Percentiles rank a stretch among this genome's conserved stretches.
Conservation (phyloP, 768 basidiomycete species). For the Leccinum longicurvipes region DNA sequence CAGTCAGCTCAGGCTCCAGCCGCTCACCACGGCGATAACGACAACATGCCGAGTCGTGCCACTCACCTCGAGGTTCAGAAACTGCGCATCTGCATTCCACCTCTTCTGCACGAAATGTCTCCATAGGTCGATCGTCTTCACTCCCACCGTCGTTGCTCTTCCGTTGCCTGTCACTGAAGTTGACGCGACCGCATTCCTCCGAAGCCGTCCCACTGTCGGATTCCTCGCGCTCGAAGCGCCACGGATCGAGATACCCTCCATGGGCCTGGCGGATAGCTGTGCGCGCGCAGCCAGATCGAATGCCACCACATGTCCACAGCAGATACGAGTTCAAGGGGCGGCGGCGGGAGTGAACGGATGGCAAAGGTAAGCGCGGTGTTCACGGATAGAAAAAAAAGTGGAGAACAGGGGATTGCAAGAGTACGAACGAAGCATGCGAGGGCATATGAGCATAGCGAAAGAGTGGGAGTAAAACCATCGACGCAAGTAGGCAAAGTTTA, state of each 20-base stretch:
- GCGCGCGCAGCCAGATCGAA: constrained; percentile 42
- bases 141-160: constrained; percentile 20
- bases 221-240: constrained; percentile 53
- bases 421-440: constrained; percentile 7
- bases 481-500: constrained; percentile 14
- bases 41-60: neutral
- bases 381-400: constrained; percentile 8
- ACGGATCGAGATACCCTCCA: constrained; percentile 60
- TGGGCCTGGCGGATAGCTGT: constrained; percentile 32
- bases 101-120: constrained; percentile 68
- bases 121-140: constrained; percentile 64
- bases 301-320: constrained; percentile 17
- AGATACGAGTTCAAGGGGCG: constrained; percentile 20
- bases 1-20: neutral
- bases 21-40: neutral
- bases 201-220: constrained; percentile 48
- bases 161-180: constrained; percentile 9
- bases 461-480: constrained; percentile 11
- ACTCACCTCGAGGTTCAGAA: constrained; percentile 82
- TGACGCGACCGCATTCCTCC: constrained; percentile 53
- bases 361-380: constrained; percentile 39
- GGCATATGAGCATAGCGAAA: constrained; percentile 11
- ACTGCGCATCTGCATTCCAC: constrained; percentile 65
- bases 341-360: constrained; percentile 29
- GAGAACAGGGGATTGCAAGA: constrained; percentile 5